Evolutionary conservation across 1,284 basidiomycete genomes (phyloP).

Genomic region (Cutaneotrichosporon sp.): DNA sequence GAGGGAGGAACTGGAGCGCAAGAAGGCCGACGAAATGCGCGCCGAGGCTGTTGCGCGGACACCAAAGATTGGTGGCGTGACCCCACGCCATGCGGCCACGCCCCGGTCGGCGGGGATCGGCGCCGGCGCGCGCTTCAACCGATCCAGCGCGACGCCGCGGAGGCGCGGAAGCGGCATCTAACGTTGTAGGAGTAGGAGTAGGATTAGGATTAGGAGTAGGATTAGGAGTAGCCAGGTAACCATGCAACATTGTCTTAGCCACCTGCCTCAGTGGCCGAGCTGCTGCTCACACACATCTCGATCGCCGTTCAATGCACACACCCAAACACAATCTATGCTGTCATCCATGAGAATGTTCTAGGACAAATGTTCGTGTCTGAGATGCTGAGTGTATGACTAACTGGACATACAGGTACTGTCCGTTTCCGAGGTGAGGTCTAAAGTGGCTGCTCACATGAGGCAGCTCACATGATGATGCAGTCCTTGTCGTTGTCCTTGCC

Average conservation of each 20-base stretch:
- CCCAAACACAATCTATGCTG: background rate
- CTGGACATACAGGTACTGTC: background rate
- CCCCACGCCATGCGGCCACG: conserved; percentile 52
- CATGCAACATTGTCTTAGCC: too few species aligned
- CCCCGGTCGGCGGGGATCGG: conserved; percentile 57
- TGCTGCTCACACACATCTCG: too few species aligned
- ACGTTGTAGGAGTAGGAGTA: background rate
- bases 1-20: conserved; percentile 65
- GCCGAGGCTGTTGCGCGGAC: conserved; percentile 62
- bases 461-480: conserved; percentile 73
- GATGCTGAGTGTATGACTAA: background rate
- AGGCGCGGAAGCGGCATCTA: conserved; percentile 53
- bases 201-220: background rate
- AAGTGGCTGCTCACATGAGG: too few species aligned
- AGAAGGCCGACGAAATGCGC: conserved; percentile 64
- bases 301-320: too few species aligned
- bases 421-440: background rate
- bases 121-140: conserved; percentile 61
- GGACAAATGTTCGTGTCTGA: conserved; percentile 9
- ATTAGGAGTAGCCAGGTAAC: background rate
- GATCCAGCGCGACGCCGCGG: conserved; percentile 53
- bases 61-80: conserved; percentile 69
- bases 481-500: conserved; percentile 62
- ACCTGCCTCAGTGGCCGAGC: too few species aligned
- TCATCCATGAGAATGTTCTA: background rate